Evolutionary conservation across 2,329 filamentous ascomycete species (phyloP), one percentile per base, ranked within the genome.

Genomic region (Venturiaceae sp.): DNA sequence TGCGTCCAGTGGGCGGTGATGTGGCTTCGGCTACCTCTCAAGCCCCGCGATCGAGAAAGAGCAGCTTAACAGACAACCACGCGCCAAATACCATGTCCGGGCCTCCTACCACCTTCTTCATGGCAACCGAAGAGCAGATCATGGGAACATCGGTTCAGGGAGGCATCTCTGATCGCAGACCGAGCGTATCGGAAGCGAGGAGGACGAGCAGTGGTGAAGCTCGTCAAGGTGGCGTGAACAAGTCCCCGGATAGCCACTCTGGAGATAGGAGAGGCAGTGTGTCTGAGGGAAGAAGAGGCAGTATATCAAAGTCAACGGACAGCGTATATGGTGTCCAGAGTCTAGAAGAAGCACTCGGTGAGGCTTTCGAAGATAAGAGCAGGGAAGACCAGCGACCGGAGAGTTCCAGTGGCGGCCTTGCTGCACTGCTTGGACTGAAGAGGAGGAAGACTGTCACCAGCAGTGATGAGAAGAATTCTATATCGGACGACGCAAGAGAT

Each of bases 301-400:
- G 21, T n/a, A 44, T 19, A 28, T 33, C 39, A 6, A 23, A 46
- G 19, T n/a, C 23, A 7, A 66, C 64, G 46, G 76, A 80, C 36
- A 79, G 74, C 64, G 76, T 74, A 46, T 83, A 78, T 65, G 81
- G 81, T 3, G 80, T 84, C 1, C 77, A 82, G 63, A 84, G 81
- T 64, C 69, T 84, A 32, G 75, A 77, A 41, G 80, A 83, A 53
- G 77, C 79, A 1, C 69, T 82, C 14, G 73, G 73, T 46, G 72
- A 72, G 53, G 72, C 74, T 28, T 71, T 74, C 65, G 65, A 67
- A 28, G 68, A 68, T 21, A 62, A 61, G 34, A 63, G 57, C 53
- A 59, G 63, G 44, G 64, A 64, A 58, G 62, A 64, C 55, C 62
- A 68, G 57, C 65, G 64, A 36, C 66, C 66, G 33, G 66, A 62